phyloP scores from a whole-genome alignment of 768 basidiomycete genomes.

The Pulveroboletus sp. region DNA sequence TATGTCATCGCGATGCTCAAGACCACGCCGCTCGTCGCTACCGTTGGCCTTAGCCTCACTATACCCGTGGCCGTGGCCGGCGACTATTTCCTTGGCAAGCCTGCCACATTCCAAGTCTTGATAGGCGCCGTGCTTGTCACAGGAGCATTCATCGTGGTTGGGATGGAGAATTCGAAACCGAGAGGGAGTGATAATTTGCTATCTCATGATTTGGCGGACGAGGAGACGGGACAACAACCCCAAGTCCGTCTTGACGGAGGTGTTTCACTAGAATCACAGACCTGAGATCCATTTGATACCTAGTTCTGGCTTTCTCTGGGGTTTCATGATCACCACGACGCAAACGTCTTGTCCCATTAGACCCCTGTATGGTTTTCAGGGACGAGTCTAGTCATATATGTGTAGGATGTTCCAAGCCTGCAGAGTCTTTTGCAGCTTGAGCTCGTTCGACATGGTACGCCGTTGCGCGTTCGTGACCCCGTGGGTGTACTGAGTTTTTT shows the following conservation, averaged over 20 bases:
- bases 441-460: slow-evolving; percentile 19
- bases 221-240: slow-evolving; percentile 1
- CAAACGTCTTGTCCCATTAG: background rate
- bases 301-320: background rate
- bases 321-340: background rate
- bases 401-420: background rate
- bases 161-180: slow-evolving; percentile 47
- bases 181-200: slow-evolving; percentile 27
- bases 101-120: slow-evolving; percentile 55
- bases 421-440: background rate
- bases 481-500: slow-evolving; percentile 8
- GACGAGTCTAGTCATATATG: background rate
- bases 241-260: slow-evolving; percentile 7
- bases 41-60: slow-evolving; percentile 87
- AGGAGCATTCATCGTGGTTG: slow-evolving; percentile 70
- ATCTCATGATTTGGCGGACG: slow-evolving; percentile 1
- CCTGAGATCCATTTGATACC: background rate
- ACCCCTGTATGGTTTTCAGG: background rate
- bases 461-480: background rate
- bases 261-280: slow-evolving; percentile 7
- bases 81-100: slow-evolving; percentile 61
- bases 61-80: slow-evolving; percentile 89
- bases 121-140: slow-evolving; percentile 76
- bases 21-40: slow-evolving; percentile 91
- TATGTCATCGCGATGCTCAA: slow-evolving; percentile 93